A percentile compares a stretch with the other conserved stretches of the same genome.
phyloP scores from a whole-genome alignment of 148 eudicot species.

The Chenopodium formosanum region DNA sequence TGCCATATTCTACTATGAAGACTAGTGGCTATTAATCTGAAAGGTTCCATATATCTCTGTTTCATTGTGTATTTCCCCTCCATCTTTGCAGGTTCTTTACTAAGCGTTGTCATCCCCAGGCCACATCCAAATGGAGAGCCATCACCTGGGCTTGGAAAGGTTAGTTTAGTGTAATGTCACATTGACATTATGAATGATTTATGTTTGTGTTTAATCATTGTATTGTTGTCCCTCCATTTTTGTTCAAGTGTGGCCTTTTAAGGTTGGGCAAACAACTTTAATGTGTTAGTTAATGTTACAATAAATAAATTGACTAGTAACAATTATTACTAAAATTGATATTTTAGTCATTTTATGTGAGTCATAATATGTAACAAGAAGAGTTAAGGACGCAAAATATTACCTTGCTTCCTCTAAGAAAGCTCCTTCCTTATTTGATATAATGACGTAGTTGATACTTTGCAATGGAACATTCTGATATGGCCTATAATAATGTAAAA shows the following conservation, averaged over 20 bases:
- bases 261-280: not conserved
- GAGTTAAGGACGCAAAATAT: too few relatives aligned
- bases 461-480: too few relatives aligned
- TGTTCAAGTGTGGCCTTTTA: not conserved
- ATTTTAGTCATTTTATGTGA: too few relatives aligned
- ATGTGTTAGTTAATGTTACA: not conserved
- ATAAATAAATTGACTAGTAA: not conserved
- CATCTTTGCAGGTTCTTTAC: slow-evolving; percentile 64
- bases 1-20: not conserved
- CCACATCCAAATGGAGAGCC: slow-evolving; percentile 65
- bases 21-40: not conserved
- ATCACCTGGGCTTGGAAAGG: slow-evolving; percentile 91
- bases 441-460: too few relatives aligned
- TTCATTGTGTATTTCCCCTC: not conserved
- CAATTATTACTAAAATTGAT: not conserved
- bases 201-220: not conserved
- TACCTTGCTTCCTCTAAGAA: not conserved
- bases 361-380: not conserved
- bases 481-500: too few relatives aligned
- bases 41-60: not conserved
- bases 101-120: slow-evolving; percentile 75
- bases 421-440: not conserved
- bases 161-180: slow-evolving; percentile 26
- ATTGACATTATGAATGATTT: not conserved
- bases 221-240: not conserved